Evolutionary conservation across 345 rosid species (phyloP).

Genomic region (Conringia planisiliqua): DNA sequence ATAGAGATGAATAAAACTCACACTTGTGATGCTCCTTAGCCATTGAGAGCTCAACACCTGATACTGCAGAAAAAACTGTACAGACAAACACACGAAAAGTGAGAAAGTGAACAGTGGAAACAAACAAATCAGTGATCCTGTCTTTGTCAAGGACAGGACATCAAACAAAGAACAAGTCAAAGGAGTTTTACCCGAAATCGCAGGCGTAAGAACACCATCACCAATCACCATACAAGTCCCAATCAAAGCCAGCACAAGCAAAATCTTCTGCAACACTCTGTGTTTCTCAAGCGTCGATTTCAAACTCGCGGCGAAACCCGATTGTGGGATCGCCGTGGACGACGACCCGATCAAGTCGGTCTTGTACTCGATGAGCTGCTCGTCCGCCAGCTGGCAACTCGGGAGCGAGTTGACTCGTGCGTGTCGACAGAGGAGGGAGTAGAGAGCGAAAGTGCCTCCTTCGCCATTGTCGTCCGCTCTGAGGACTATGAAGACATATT

Average conservation of each 20-base stretch:
- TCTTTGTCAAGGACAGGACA: neutral
- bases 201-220: constrained; percentile 88
- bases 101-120: constrained; percentile 5
- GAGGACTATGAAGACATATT: constrained; percentile 77
- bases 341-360: constrained; percentile 33
- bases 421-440: constrained; percentile 80
- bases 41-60: constrained; percentile 84
- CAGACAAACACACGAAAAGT: neutral
- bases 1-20: constrained; percentile 29
- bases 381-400: constrained; percentile 74
- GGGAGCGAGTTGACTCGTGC: constrained; percentile 87
- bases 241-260: constrained; percentile 77
- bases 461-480: constrained; percentile 92
- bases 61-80: constrained; percentile 89
- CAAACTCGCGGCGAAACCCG: constrained; percentile 50
- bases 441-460: constrained; percentile 93
- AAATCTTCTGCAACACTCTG: constrained; percentile 60
- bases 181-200: constrained; percentile 61
- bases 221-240: constrained; percentile 98
- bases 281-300: constrained; percentile 66
- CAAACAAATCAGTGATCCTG: neutral
- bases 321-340: constrained; percentile 24
- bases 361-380: constrained; percentile 66
- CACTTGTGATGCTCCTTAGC: constrained; percentile 79
- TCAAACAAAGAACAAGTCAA: neutral